Conservation (phyloP, 768 basidiomycete species). For the Rhizopogon vulgaris region DNA sequence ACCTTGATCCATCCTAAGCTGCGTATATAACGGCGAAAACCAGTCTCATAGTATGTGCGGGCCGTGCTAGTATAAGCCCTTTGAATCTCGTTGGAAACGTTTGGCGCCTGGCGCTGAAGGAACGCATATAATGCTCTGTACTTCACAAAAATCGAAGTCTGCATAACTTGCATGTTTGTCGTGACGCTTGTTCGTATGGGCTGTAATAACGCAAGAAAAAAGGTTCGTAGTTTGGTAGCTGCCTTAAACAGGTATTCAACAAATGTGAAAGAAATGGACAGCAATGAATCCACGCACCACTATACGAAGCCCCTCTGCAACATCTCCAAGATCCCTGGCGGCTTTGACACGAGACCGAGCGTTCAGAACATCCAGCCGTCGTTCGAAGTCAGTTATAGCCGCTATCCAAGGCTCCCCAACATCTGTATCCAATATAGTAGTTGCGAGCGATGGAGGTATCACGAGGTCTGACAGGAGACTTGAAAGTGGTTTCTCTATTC, state of each 20-base stretch:
- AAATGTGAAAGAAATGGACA: background rate
- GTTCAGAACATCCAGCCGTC: slow-evolving; percentile 59
- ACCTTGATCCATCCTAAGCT: slow-evolving; percentile 79
- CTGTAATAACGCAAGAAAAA: slow-evolving; percentile 78
- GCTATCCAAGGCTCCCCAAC: slow-evolving; percentile 88
- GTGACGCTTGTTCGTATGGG: slow-evolving; percentile 80
- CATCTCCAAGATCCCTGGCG: slow-evolving; percentile 74
- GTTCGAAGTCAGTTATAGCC: slow-evolving; percentile 77
- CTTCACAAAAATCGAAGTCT: slow-evolving; percentile 81
- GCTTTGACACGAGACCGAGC: slow-evolving; percentile 80
- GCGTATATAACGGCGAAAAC: slow-evolving; percentile 83
- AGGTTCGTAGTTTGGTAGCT: slow-evolving; percentile 79
- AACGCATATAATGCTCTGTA: slow-evolving; percentile 80
- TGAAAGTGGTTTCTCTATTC: slow-evolving; percentile 82
- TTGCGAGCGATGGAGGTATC: slow-evolving; percentile 74
- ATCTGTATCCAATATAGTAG: slow-evolving; percentile 73
- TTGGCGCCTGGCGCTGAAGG: slow-evolving; percentile 73
- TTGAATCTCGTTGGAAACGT: slow-evolving; percentile 83
- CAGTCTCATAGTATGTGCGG: slow-evolving; percentile 92
- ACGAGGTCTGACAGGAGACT: slow-evolving; percentile 75
- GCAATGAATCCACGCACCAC: slow-evolving; percentile 50
- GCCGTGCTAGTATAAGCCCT: slow-evolving; percentile 79
- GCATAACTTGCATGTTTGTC: slow-evolving; percentile 90
- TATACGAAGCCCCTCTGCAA: slow-evolving; percentile 82
- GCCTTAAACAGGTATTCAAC: slow-evolving; percentile 46